A percentile compares a stretch with the other conserved stretches of the same genome.
phyloP scores from a whole-genome alignment of 2,329 filamentous ascomycete genomes.

The Colletotrichum gigasporum region DNA sequence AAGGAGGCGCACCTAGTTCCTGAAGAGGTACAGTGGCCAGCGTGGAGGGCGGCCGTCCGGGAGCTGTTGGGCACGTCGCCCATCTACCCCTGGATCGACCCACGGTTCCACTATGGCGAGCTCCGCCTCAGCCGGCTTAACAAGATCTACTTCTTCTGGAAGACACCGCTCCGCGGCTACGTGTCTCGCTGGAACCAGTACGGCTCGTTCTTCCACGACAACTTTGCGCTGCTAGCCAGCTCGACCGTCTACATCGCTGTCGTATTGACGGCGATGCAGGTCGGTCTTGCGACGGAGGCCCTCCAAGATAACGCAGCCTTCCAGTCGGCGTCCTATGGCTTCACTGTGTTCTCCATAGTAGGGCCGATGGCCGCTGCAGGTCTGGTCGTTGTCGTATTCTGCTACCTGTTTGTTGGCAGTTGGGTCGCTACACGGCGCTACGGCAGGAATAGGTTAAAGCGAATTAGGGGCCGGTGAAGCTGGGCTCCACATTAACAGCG shows the following conservation, averaged over 20 bases:
- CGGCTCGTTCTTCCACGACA: constrained; percentile 49
- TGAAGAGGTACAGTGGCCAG: constrained; percentile 43
- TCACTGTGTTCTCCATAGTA: constrained; percentile 57
- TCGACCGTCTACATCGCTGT: constrained; percentile 53
- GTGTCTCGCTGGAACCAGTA: constrained; percentile 44
- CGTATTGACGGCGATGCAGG: constrained; percentile 59
- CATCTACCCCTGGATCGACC: no score
- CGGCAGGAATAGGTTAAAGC: no score
- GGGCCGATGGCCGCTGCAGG: constrained; percentile 42
- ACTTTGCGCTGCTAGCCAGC: constrained; percentile 51
- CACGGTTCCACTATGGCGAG: constrained; percentile 53
- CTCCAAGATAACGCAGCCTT: no score
- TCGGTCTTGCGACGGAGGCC: constrained; percentile 51
- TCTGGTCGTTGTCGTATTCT: constrained; percentile 35
- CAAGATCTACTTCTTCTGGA: constrained; percentile 47
- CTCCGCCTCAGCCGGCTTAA: constrained; percentile 51
- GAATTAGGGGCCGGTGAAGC: no score
- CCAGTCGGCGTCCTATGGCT: no score
- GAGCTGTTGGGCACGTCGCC: constrained; percentile 42
- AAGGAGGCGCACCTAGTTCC: constrained; percentile 47
- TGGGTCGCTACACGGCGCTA: neutral
- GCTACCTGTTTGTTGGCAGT: constrained; percentile 24
- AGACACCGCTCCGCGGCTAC: constrained; percentile 37
- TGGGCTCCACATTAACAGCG: no score
- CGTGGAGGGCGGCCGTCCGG: constrained; percentile 46